Conservation (phyloP, 1,139 yeast species). For the Yamadazyma siamensis region DNA sequence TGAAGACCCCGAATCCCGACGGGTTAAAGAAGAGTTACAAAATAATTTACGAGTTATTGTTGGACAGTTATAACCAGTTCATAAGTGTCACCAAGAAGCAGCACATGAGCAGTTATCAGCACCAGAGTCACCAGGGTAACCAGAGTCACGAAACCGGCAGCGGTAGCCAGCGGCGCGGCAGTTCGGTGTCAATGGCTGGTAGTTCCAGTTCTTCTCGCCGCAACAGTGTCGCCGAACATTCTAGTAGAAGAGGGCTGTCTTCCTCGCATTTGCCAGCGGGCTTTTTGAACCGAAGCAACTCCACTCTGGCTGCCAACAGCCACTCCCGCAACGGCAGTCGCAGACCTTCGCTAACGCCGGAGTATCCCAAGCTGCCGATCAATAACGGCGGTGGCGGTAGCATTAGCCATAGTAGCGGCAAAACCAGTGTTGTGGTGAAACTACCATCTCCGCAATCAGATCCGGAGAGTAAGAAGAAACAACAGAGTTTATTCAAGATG, state of each 20-base stretch:
- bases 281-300: conserved; percentile 1
- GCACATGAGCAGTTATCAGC: conserved; percentile 6
- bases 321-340: conserved; percentile 1
- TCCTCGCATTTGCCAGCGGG: background rate
- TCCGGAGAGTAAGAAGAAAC: conserved; percentile 12
- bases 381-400: conserved; percentile 8
- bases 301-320: background rate
- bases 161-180: conserved; percentile 2
- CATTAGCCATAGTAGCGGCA: conserved; percentile 1
- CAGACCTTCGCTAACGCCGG: conserved; percentile 9
- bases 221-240: conserved; percentile 1
- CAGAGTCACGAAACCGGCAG: background rate
- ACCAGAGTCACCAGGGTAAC: conserved; percentile 3
- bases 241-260: conserved; percentile 3
- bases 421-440: conserved; percentile 10
- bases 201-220: conserved; percentile 2
- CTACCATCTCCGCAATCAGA: conserved; percentile 16
- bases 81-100: conserved; percentile 18
- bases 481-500: conserved; percentile 15
- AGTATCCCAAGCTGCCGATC: conserved; percentile 16
- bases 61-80: conserved; percentile 34
- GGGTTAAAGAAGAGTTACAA: conserved; percentile 18
- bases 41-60: conserved; percentile 29
- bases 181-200: conserved; percentile 5
- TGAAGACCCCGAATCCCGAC: conserved; percentile 15